Base-by-base conservation (phyloP, 768 basidiomycete genomes). In the Rhodosporidiobolus odoratus region DNA sequence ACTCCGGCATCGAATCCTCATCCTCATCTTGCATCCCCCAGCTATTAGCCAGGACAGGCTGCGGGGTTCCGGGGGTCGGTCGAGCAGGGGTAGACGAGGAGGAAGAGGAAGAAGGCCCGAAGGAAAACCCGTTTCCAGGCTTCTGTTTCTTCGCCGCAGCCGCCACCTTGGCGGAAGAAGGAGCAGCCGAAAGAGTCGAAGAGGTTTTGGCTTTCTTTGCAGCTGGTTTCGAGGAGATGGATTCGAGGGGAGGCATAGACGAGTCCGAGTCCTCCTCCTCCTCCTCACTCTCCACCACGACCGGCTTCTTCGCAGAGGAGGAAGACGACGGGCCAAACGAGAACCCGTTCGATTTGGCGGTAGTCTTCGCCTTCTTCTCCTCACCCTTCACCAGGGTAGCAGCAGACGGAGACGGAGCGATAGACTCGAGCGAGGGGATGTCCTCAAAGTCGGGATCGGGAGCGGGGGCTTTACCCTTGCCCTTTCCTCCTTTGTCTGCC, bases 231-330 rank as follows among this genome's bases (percentile, higher is more conserved):
- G 52, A 21, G 13, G 43, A 10, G 57, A 65, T 27, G 8, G 64
- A 25, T 27, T 65, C 64, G 56, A 65, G 64, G 10, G 64, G 34
- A 1, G 57, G 64, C 64, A 65, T 65, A 17, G 15, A 12, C 7
- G 58, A 56, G 43, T 65, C 64, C 56, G 64, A 58, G n/a, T 58
- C 57, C 34, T 27, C 4, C 4, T 15, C 50, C 6, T 25, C 47
- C 47, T 9, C n/a, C n/a, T n/a, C n/a, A n/a, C 23, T 15, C 48
- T 25, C 43, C 21, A 21, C 43, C 43, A 21, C 43, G 43, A 21
- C 43, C 43, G 35, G 56, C 56, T 57, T 54, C 56, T 57, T 57
- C n/a, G 48, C 16, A 21, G 62, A 2, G 15, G 27, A 0, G 35
- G 50, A 32, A 16, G 59, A 34, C 27, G 30, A 54, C 30, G 52